These are phyloP conservation scores for Aureoboletus auriporus DNA, from an alignment of 768 basidiomycete genomes.

Conservation along the genomic window DNA sequence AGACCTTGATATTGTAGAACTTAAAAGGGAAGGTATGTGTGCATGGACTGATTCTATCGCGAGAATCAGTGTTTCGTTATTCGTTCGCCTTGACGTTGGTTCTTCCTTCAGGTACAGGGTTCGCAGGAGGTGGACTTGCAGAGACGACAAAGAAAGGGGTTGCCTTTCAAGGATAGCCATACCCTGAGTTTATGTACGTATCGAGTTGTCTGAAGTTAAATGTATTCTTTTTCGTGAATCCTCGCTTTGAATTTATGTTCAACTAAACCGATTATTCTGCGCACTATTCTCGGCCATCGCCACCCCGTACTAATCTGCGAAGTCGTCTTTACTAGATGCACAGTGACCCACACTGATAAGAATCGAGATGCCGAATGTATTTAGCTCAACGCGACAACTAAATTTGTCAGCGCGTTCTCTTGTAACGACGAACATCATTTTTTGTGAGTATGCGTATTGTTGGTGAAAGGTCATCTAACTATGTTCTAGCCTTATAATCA, in stretches of 20 bases:
- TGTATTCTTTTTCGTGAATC: constrained; percentile 2
- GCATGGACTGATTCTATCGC: neutral
- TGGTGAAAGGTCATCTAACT: too few relatives aligned
- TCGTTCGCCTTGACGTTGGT: constrained; percentile 1
- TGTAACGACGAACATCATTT: too few relatives aligned
- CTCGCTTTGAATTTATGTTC: neutral
- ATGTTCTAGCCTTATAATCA: too few relatives aligned
- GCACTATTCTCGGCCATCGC: neutral
- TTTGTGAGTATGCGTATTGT: too few relatives aligned
- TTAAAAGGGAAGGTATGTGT: constrained; percentile 80
- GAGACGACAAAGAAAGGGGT: constrained; percentile 77
- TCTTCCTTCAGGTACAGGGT: constrained; percentile 70
- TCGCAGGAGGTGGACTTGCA: constrained; percentile 92
- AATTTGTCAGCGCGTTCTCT: too few relatives aligned
- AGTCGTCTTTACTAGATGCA: too few relatives aligned
- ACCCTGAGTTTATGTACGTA: neutral
- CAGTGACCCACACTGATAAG: too few relatives aligned
- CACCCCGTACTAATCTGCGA: too few relatives aligned
- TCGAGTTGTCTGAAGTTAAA: neutral
- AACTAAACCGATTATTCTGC: neutral
- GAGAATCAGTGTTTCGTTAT: neutral
- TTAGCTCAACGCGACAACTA: too few relatives aligned
- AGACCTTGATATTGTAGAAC: constrained; percentile 73
- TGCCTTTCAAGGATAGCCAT: constrained; percentile 75
- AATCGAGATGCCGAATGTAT: too few relatives aligned